Conservation (phyloP, 2,329 filamentous ascomycete genomes). For the Xylaria sp. region DNA sequence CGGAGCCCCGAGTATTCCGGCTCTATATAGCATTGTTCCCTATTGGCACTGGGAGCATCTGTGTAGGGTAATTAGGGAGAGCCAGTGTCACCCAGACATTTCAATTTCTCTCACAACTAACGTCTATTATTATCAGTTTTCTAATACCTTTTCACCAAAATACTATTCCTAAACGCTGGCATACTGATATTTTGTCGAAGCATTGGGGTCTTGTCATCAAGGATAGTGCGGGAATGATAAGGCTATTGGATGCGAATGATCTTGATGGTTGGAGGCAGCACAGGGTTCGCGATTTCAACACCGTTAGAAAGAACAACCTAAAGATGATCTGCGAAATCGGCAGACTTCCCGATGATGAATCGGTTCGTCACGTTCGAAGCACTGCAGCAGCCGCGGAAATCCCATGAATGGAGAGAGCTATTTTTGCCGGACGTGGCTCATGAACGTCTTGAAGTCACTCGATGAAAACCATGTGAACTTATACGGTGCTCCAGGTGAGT, state of each 20-base stretch:
- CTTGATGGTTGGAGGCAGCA: neutral
- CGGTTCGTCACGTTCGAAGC: neutral
- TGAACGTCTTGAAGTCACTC: conserved; percentile 18
- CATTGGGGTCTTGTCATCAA: conserved; percentile 20
- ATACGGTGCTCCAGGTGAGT: conserved; percentile 6
- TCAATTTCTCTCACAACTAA: neutral
- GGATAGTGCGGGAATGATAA: neutral
- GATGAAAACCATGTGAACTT: conserved; percentile 1
- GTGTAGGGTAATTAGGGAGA: conserved; percentile 4
- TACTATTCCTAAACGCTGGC: neutral
- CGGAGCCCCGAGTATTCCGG: neutral
- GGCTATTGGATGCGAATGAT: conserved; percentile 11
- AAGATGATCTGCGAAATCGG: conserved; percentile 20
- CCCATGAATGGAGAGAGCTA: neutral
- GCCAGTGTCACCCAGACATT: no score
- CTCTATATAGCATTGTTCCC: conserved; percentile 20
- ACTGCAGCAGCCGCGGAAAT: conserved; percentile 1
- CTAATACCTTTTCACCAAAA: neutral
- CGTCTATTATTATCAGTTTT: conserved; percentile 1
- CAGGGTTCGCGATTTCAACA: conserved; percentile 10
- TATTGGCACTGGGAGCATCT: conserved; percentile 9
- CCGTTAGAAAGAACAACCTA: conserved; percentile 6
- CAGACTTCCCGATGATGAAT: neutral
- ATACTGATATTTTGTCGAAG: conserved; percentile 1
- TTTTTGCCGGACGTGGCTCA: conserved; percentile 26